Evolutionary conservation across 495 filamentous ascomycete genomes (phyloP).

Genomic region (Tuber magnatum): DNA sequence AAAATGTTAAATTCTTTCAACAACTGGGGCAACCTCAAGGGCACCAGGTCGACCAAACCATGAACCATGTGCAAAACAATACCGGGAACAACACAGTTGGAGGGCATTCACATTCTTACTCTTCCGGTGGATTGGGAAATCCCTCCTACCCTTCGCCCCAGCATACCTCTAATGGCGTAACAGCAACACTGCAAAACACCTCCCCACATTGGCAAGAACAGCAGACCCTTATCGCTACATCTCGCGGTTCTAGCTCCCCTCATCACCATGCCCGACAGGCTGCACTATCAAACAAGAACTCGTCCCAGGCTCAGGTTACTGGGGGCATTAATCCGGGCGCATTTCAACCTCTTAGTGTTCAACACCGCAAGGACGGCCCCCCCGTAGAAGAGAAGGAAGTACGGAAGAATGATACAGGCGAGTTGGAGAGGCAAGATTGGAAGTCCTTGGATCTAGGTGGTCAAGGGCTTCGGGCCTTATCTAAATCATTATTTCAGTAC

Average conservation of each 20-base stretch:
- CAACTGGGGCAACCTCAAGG: constrained; percentile 60
- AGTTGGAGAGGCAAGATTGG: constrained; percentile 73
- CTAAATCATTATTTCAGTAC: constrained; percentile 72
- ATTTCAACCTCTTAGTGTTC: constrained; percentile 34
- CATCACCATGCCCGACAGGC: constrained; percentile 60
- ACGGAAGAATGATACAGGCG: constrained; percentile 55
- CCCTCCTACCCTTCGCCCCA: constrained; percentile 54
- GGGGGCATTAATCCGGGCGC: constrained; percentile 52
- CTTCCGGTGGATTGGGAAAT: constrained; percentile 62
- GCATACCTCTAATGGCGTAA: constrained; percentile 69
- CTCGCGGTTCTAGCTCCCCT: constrained; percentile 57
- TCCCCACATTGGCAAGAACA: constrained; percentile 74
- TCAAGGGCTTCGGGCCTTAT: constrained; percentile 76
- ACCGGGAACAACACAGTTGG: constrained; percentile 52
- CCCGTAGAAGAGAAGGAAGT: constrained; percentile 54
- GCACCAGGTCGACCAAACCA: constrained; percentile 63
- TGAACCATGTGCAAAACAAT: constrained; percentile 61
- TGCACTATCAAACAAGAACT: constrained; percentile 45
- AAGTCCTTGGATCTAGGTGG: constrained; percentile 85
- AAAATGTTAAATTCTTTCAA: constrained; percentile 32
- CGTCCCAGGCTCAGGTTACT: constrained; percentile 50
- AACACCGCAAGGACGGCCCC: constrained; percentile 39
- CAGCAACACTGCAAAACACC: constrained; percentile 49
- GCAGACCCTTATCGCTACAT: constrained; percentile 65
- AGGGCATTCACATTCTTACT: constrained; percentile 72